Base-by-base conservation (phyloP, 768 basidiomycete genomes). In the Boletus fagicola region DNA sequence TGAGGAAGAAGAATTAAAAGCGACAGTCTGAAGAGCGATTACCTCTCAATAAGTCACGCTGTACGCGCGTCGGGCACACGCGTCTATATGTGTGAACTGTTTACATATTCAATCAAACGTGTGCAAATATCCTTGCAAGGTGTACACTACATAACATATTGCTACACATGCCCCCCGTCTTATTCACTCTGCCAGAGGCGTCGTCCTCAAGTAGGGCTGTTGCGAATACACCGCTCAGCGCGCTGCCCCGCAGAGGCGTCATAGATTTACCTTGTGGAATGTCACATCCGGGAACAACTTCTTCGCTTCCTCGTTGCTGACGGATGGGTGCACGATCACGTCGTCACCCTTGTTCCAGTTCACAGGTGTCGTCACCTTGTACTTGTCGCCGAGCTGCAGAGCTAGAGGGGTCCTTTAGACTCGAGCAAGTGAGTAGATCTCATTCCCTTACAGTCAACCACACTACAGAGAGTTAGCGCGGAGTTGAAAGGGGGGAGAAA, bases 321-420 rank as follows among this genome's bases (percentile, higher is more conserved):
- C 92, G 8, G 79, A 71, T 26, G 92, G 86, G 71, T 94, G 92
- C 44, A 99, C 87, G 68, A 99, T 97, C 56, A 98, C 94, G 70
- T 94, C 88, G 5, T 95, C 88, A 43, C 94, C 94, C 72, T 87
- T 87, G 62, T 87, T 84, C 96, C 96, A 98, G 83, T 97, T 94
- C 54, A 91, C 95, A 22, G 93, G 93, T 7, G 94, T 96, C 24
- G 90, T 90, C 59, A 94, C 80, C 62, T 81, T 82, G 74, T 91
- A 79, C 74, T 87, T 90, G 77, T 92, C 90, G 45, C 94, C 92
- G 55, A 95, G 79, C 72, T 99, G 97, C 56, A 99, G 85, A 49
- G 94, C 89, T 72, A 58, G 18, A 38, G 20, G 24, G 6, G 28
- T 43, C 13, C n/a, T n/a, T 65, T 50, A 64, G 60, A 36, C 52